These are phyloP conservation scores for Mortierella sp. DNA, from an alignment of 371 early-diverging fungal species.

Conservation along the genomic window DNA sequence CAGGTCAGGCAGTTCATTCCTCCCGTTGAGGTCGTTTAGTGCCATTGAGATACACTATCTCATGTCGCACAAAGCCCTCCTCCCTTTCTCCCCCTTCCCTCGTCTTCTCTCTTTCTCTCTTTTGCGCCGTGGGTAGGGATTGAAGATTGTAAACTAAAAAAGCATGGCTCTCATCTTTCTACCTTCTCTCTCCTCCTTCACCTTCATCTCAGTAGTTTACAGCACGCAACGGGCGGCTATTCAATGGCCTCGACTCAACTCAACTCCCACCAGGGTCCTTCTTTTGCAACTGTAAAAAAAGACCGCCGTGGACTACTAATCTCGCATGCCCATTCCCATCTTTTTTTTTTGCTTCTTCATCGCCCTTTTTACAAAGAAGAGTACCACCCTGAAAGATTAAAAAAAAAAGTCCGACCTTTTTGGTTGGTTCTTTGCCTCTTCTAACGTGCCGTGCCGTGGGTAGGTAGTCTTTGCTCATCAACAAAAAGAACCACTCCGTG, in stretches of 20 bases:
- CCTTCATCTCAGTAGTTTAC: not conserved
- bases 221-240: not conserved
- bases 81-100: not conserved
- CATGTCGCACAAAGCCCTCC: slow-evolving; percentile 35
- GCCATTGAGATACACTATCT: slow-evolving; percentile 44
- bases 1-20: no score
- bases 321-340: not conserved
- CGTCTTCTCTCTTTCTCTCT: not conserved
- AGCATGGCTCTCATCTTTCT: not conserved
- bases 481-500: not conserved
- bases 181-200: not conserved
- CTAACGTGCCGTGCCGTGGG: not conserved
- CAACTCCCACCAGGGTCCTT: slow-evolving; percentile 15
- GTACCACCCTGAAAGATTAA: no score
- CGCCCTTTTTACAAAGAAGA: not conserved
- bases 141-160: not conserved
- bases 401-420: slow-evolving; percentile 2
- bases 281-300: not conserved
- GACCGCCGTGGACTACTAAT: not conserved
- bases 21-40: slow-evolving; percentile 5
- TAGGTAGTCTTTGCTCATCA: not conserved
- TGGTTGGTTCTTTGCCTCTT: not conserved
- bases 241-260: slow-evolving; percentile 2
- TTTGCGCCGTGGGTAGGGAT: slow-evolving; percentile 10
- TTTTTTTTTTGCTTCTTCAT: not conserved